Evolutionary conservation across 2,329 filamentous ascomycete genomes (phyloP).

Genomic region (Colletotrichum zoysiae): DNA sequence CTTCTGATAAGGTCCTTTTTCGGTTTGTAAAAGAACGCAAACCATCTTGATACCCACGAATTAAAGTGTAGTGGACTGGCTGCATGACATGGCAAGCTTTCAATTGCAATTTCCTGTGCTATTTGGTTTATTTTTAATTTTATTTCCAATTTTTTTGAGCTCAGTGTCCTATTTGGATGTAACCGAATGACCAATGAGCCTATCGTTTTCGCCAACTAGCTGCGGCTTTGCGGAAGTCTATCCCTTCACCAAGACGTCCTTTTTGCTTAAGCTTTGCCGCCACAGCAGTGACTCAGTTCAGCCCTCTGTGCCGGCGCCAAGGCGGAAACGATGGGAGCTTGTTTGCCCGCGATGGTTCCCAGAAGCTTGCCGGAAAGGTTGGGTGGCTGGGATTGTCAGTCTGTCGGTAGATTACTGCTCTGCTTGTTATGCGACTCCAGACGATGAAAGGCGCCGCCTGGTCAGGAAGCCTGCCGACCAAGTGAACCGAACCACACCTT

Average conservation of each 20-base stretch:
- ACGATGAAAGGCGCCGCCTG: background rate
- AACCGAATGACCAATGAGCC: background rate
- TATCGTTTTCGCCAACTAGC: background rate
- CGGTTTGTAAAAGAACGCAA: background rate
- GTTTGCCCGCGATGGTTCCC: slow-evolving; percentile 10
- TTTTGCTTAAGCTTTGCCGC: no score
- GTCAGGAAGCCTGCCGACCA: background rate
- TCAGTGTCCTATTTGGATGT: background rate
- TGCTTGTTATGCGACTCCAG: background rate
- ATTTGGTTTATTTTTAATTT: no score
- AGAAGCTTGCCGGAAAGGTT: slow-evolving; percentile 28
- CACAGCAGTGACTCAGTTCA: background rate
- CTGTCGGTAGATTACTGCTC: background rate
- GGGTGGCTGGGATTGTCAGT: slow-evolving; percentile 8
- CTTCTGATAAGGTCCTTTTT: slow-evolving; percentile 6
- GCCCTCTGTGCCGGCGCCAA: background rate
- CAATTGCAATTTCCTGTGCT: background rate
- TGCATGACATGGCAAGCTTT: background rate
- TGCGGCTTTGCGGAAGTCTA: background rate
- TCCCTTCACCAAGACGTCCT: background rate
- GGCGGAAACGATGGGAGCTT: background rate
- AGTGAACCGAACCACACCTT: background rate
- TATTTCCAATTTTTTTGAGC: background rate
- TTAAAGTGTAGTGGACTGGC: background rate
- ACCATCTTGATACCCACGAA: background rate